Base-by-base conservation (phyloP, 2,329 filamentous ascomycete species). In the Coniella lustricola region DNA sequence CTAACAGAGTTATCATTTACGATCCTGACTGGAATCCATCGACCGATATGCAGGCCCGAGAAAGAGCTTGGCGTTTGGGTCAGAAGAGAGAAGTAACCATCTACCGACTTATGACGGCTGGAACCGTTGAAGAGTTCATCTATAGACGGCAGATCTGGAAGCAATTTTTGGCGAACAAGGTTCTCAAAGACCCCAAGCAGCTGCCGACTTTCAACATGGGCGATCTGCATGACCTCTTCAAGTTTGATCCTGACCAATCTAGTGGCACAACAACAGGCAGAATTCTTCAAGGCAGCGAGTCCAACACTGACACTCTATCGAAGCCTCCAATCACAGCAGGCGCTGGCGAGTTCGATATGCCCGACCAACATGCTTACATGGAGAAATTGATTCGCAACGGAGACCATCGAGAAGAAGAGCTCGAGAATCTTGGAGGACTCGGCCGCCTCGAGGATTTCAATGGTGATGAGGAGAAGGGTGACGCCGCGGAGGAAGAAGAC, bases 1-100 rank as follows among this genome's bases (percentile, higher is more conserved):
- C 93, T 4, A 88, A 95, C 62, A 82, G 93, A 31, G 91, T 98
- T 55, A 95, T 98, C 61, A 97, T 98, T 47, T 98, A 93, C 61
- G 94, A 98, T 60, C 94, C 93, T 0, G 93, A 98, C 63, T 98
- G 93, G 93, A 97, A 97, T 59, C 93, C 91, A 2, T 96, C 91
- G 0, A 97, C 91, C 0, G 93, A 98, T 61, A 75, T 96, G 21
- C 93, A 98, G 68, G 93, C 93, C 14, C 84, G 93, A 41, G 93
- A 98, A 67, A 81, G 93, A 60, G 93, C 94, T 5, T 98, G 93
- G 93, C 82, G 93, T 49, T 71, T 98, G 2, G 93, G 93, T 0
- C 93, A 98, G 68, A 96, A 94, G 65, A 84, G 86, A 46, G 89
- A 95, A 41, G 93, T 98, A 22, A 90, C 89, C 4, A 95, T 98